phyloP scores from a whole-genome alignment of 495 filamentous ascomycete genomes.

The Neurospora sublineolata region DNA sequence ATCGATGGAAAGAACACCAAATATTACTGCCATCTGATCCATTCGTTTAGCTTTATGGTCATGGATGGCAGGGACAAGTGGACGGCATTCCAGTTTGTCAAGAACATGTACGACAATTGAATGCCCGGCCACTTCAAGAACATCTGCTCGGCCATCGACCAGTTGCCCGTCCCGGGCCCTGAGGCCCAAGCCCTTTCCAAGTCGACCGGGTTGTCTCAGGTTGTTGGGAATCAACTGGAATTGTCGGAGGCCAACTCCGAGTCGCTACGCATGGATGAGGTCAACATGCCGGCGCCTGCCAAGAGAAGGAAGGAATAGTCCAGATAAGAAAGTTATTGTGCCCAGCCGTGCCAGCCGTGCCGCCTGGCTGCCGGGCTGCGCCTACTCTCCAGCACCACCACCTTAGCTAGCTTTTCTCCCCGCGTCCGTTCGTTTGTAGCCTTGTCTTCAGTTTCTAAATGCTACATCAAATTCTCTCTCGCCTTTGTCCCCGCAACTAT shows the following conservation, averaged over 20 bases:
- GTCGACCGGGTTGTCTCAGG: slow-evolving; percentile 6
- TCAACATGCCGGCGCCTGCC: too few relatives aligned
- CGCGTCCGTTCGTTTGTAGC: too few relatives aligned
- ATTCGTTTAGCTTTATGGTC: not conserved
- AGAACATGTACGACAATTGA: slow-evolving; percentile 28
- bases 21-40: slow-evolving; percentile 8
- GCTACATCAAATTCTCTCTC: too few relatives aligned
- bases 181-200: slow-evolving; percentile 7
- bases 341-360: too few relatives aligned
- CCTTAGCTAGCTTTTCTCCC: too few relatives aligned
- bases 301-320: too few relatives aligned
- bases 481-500: too few relatives aligned
- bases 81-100: slow-evolving; percentile 4
- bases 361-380: too few relatives aligned
- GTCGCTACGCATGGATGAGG: not conserved
- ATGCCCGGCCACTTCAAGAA: slow-evolving; percentile 27
- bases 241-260: slow-evolving; percentile 1
- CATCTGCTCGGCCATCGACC: slow-evolving; percentile 29
- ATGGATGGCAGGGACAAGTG: not conserved
- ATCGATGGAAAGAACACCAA: slow-evolving; percentile 5
- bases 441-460: too few relatives aligned
- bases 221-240: not conserved
- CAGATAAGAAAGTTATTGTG: too few relatives aligned
- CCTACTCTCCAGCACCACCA: too few relatives aligned
- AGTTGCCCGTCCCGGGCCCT: slow-evolving; percentile 17